Conservation (phyloP, 2,329 filamentous ascomycete species). For the Hymenotorrendiella dingleyae region DNA sequence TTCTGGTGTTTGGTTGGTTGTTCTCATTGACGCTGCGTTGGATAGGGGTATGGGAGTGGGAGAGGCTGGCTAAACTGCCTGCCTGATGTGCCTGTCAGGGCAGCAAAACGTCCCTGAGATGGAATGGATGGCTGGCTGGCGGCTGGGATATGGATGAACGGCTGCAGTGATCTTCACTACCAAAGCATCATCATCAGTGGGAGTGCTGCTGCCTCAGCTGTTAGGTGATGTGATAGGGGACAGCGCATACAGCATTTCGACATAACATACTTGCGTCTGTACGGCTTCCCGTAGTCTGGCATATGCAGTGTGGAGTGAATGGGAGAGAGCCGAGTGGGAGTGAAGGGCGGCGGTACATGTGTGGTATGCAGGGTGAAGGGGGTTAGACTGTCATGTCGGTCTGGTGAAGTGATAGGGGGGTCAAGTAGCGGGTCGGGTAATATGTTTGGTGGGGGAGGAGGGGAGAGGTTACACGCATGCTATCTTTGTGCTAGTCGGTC, state of each 20-base stretch:
- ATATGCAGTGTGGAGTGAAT: too few relatives aligned
- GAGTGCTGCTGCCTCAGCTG: not conserved
- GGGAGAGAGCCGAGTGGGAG: too few relatives aligned
- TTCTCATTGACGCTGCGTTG: too few relatives aligned
- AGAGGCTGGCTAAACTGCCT: not conserved
- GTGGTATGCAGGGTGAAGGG: not conserved
- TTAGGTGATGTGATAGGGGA: not conserved
- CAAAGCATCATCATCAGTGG: not conserved
- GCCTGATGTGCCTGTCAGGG: not conserved
- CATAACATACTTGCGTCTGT: too few relatives aligned
- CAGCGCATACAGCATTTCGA: not conserved
- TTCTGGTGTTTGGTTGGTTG: not conserved
- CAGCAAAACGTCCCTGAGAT: not conserved
- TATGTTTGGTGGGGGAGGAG: not conserved
- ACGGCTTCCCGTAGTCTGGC: too few relatives aligned
- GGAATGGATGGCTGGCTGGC: not conserved
- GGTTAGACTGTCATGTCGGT: not conserved
- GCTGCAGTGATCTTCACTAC: not conserved
- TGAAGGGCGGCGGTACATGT: too few relatives aligned
- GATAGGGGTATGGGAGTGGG: not conserved
- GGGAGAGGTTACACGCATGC: not conserved
- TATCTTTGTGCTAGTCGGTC: not conserved
- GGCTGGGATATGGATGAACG: not conserved
- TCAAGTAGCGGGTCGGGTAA: not conserved
- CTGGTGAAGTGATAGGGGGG: not conserved